phyloP scores from a whole-genome alignment of 2,329 filamentous ascomycete species.

The Microdochium nivale region DNA sequence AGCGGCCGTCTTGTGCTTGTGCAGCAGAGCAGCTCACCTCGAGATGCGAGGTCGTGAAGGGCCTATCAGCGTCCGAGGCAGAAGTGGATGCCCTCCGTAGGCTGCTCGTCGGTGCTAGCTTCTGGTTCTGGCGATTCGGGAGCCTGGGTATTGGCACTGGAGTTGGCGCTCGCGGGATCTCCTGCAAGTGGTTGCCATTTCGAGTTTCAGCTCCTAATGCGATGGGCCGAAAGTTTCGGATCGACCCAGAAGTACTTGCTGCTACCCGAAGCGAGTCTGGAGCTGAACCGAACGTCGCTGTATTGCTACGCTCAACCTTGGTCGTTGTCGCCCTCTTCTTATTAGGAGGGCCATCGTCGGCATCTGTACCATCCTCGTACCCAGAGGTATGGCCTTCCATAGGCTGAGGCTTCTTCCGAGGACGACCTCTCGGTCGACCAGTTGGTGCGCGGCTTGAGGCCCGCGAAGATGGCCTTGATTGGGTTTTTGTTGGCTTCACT shows the following conservation, averaged over 20 bases:
- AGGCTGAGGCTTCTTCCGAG: conserved; percentile 39
- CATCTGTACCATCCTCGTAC: conserved; percentile 58
- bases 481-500: conserved; percentile 26
- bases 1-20: conserved; percentile 41
- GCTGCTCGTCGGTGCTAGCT: conserved; percentile 33
- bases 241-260: conserved; percentile 80
- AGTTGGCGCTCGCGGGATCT: conserved; percentile 68
- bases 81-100: conserved; percentile 55
- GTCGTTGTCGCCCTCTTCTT: conserved; percentile 77
- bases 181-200: conserved; percentile 50
- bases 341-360: conserved; percentile 45
- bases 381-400: conserved; percentile 62
- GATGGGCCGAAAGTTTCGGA: conserved; percentile 75
- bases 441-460: conserved; percentile 45
- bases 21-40: conserved; percentile 30
- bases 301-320: conserved; percentile 63
- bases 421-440: conserved; percentile 46
- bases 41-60: conserved; percentile 15
- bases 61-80: conserved; percentile 36
- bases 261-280: conserved; percentile 80
- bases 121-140: conserved; percentile 14
- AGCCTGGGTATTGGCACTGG: conserved; percentile 52
- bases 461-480: conserved; percentile 52
- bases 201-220: conserved; percentile 37
- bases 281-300: conserved; percentile 61